Percentiles rank a stretch among this genome's conserved stretches.
phyloP scores from a whole-genome alignment of 352 stramenopile species.

The Phytophthora megakarya region DNA sequence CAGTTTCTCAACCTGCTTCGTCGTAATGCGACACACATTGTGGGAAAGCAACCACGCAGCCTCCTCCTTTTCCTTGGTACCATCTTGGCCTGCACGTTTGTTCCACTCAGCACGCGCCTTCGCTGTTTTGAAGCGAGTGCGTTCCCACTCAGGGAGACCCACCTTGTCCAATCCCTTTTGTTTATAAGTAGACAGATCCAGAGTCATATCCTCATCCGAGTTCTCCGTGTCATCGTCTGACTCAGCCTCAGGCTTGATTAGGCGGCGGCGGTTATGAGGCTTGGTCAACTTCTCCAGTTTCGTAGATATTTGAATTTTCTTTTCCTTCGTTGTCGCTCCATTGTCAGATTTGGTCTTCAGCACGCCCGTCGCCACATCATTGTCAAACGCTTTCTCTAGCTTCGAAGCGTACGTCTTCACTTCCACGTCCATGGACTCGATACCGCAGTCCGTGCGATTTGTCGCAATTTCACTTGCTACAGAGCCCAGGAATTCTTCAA shows the following conservation, averaged over 20 bases:
- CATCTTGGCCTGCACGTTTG: conserved; percentile 52
- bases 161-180: conserved; percentile 68
- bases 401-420: conserved; percentile 70
- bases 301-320: conserved; percentile 63
- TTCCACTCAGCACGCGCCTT: conserved; percentile 59
- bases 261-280: conserved; percentile 45
- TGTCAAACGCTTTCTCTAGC: conserved; percentile 71
- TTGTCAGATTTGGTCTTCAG: conserved; percentile 32
- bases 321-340: conserved; percentile 42
- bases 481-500: conserved; percentile 80
- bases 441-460: conserved; percentile 57
- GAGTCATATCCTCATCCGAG: conserved; percentile 48
- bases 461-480: conserved; percentile 67
- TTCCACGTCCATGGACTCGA: conserved; percentile 68
- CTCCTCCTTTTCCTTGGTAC: conserved; percentile 69
- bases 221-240: conserved; percentile 55
- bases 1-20: conserved; percentile 75
- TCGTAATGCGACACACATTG: conserved; percentile 93
- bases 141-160: conserved; percentile 61
- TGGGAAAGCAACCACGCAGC: conserved; percentile 82
- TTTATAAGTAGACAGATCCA: conserved; percentile 69
- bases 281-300: conserved; percentile 72
- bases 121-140: conserved; percentile 57
- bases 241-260: conserved; percentile 52
- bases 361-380: conserved; percentile 39